A percentile compares a stretch with the other conserved stretches of the same genome.
phyloP scores from a whole-genome alignment of 345 rosid genomes.

The Sonneratia alba region DNA sequence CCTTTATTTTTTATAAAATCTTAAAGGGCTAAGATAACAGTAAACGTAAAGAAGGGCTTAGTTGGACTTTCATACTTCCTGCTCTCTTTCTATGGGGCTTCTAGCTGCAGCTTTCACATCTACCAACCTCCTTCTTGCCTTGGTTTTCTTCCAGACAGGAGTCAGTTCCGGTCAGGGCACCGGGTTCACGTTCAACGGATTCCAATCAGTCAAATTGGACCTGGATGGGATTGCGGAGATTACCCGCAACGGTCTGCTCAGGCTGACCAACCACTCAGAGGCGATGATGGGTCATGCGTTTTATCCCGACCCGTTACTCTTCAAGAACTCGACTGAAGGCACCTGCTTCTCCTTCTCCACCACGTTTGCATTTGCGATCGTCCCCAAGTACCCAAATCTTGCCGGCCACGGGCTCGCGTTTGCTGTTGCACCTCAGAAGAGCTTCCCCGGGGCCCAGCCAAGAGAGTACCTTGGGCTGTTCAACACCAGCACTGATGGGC shows the following conservation, averaged over 20 bases:
- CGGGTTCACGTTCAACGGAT: constrained; percentile 4
- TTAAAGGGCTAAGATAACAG: too few species aligned
- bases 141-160: neutral
- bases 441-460: constrained; percentile 26
- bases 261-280: constrained; percentile 35
- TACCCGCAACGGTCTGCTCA: constrained; percentile 29
- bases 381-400: constrained; percentile 16
- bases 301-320: constrained; percentile 13
- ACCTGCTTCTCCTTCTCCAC: constrained; percentile 34
- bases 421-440: constrained; percentile 41
- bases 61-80: too few species aligned
- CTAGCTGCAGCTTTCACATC: neutral
- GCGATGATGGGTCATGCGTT: constrained; percentile 41
- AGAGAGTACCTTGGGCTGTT: constrained; percentile 46
- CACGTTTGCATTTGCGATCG: constrained; percentile 48
- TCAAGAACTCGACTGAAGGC: constrained; percentile 33
- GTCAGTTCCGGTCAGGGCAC: neutral
- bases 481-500: constrained; percentile 26
- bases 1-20: too few species aligned
- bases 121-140: neutral
- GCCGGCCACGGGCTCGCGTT: constrained; percentile 57
- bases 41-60: too few species aligned
- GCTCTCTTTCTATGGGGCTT: neutral
- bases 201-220: constrained; percentile 13
- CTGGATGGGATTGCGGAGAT: constrained; percentile 28